A percentile compares a stretch with the other conserved stretches of the same genome.
Conservation (phyloP, 2,329 filamentous ascomycete species). For the Claviceps fusiformis region DNA sequence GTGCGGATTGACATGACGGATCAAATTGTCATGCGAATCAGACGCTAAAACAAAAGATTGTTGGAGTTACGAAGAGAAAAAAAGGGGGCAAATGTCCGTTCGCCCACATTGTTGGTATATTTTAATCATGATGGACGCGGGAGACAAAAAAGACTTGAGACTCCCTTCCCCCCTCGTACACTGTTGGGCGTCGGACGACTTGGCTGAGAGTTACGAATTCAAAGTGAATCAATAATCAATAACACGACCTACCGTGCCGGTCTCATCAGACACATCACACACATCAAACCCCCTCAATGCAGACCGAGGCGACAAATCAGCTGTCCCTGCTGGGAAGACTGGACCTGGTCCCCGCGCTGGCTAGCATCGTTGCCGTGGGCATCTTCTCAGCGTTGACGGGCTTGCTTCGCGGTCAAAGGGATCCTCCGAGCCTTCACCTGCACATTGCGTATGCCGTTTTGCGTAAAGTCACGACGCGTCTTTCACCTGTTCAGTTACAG, state of each 20-base stretch:
- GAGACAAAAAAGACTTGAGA: no score
- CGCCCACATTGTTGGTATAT: no score
- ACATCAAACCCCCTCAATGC: not conserved
- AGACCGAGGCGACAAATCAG: not conserved
- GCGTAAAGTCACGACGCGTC: constrained; percentile 8
- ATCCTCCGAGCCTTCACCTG: constrained; percentile 10
- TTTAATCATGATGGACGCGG: no score
- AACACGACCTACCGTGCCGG: not conserved
- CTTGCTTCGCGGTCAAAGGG: constrained; percentile 5
- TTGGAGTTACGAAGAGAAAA: no score
- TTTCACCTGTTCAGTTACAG: constrained; percentile 11
- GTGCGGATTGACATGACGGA: not conserved
- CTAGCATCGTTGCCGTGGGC: constrained; percentile 5
- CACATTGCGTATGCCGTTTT: constrained; percentile 12
- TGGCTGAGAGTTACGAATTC: no score
- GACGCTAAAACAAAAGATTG: no score
- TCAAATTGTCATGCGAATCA: no score
- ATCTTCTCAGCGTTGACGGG: constrained; percentile 7
- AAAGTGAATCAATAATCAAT: not conserved
- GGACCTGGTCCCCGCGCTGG: constrained; percentile 10
- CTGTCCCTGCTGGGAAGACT: constrained; percentile 7
- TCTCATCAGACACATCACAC: not conserved
- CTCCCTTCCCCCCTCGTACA: no score
- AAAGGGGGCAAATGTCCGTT: no score
- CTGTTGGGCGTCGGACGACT: no score